phyloP scores from a whole-genome alignment of 1,284 basidiomycete species.

The Polyporus tsugae region DNA sequence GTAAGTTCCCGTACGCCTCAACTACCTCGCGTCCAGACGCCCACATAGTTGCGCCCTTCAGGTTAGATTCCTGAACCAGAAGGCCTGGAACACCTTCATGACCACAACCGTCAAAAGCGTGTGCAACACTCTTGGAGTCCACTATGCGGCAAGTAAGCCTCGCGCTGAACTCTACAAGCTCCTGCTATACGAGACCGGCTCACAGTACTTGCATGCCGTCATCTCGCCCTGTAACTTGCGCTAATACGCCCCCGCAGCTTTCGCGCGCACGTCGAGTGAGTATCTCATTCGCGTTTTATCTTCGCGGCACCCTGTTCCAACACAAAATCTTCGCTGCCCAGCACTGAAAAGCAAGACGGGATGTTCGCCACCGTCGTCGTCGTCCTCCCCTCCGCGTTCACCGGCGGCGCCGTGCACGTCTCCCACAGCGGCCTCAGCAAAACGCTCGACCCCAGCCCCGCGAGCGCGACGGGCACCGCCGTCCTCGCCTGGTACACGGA shows the following conservation, averaged over 20 bases:
- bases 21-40: background rate
- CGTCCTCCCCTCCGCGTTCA: conserved; percentile 50
- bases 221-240: conserved; percentile 49
- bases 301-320: background rate
- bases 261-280: conserved; percentile 27
- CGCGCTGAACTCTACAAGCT: conserved; percentile 53
- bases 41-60: background rate
- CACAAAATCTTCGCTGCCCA: conserved; percentile 31
- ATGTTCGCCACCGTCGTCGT: conserved; percentile 57
- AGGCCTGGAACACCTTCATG: conserved; percentile 35
- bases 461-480: conserved; percentile 42
- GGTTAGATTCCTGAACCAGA: conserved; percentile 26
- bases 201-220: background rate
- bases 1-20: no score
- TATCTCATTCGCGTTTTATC: background rate
- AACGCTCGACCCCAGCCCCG: conserved; percentile 43
- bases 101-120: conserved; percentile 35
- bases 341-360: conserved; percentile 43
- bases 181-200: conserved; percentile 52
- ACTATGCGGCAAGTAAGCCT: conserved; percentile 32
- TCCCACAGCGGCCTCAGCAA: conserved; percentile 44
- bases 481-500: conserved; percentile 59
- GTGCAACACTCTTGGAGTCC: conserved; percentile 38
- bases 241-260: conserved; percentile 15
- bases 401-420: conserved; percentile 51